Percentiles rank a stretch among this genome's conserved stretches.
Evolutionary conservation across 371 early-diverging fungal genomes (phyloP).

Genomic region (Circinella minor): DNA sequence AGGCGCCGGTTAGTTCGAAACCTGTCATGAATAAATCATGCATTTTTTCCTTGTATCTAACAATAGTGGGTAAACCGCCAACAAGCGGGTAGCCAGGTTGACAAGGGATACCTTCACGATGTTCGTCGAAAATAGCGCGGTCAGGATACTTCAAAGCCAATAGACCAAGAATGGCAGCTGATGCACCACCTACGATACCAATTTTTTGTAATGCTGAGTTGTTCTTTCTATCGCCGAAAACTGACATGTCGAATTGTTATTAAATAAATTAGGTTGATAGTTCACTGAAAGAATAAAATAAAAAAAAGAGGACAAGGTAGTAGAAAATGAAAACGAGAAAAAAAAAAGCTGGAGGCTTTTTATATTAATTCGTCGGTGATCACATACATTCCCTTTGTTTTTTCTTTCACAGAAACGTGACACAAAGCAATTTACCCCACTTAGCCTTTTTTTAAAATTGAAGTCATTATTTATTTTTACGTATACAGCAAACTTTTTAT

Average conservation of each 20-base stretch:
- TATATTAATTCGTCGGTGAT: background rate
- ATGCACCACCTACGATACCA: conserved; percentile 18
- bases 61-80: conserved; percentile 25
- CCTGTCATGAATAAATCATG: conserved; percentile 23
- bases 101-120: conserved; percentile 17
- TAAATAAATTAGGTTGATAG: background rate
- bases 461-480: background rate
- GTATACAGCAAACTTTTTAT: too few relatives aligned
- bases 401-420: too few relatives aligned
- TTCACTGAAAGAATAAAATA: background rate
- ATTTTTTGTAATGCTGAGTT: conserved; percentile 1
- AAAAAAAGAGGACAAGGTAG: background rate
- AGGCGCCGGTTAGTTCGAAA: conserved; percentile 9
- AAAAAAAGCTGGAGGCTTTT: background rate
- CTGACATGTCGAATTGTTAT: background rate
- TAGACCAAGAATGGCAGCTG: conserved; percentile 23
- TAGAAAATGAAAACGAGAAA: too few relatives aligned
- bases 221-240: conserved; percentile 1
- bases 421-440: background rate
- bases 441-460: background rate
- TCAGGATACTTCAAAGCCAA: conserved; percentile 41
- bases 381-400: background rate
- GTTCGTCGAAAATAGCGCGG: conserved; percentile 34
- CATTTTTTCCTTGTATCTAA: conserved; percentile 25
- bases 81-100: conserved; percentile 34